Conservation (phyloP, 2,329 filamentous ascomycete species). For the Penicillium polonicum region DNA sequence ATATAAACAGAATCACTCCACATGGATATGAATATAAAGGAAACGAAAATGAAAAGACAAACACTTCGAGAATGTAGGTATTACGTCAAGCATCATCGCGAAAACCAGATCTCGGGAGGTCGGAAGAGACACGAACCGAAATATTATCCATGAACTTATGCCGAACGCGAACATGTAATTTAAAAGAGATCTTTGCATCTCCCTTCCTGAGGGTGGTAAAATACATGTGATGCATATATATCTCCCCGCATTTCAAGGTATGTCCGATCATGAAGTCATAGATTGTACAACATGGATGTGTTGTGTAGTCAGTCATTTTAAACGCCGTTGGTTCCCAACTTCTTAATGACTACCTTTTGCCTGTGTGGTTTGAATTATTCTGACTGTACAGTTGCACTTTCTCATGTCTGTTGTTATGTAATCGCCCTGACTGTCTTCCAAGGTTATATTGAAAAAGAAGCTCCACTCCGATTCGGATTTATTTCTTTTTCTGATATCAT, state of each 20-base stretch:
- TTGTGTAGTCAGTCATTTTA: neutral
- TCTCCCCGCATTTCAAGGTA: neutral
- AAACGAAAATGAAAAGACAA: neutral
- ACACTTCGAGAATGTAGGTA: neutral
- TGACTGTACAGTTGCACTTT: neutral
- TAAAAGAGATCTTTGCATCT: neutral
- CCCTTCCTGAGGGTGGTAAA: fast-evolving
- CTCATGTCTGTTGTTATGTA: neutral
- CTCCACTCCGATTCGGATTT: neutral
- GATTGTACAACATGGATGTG: neutral
- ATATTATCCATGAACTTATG: neutral
- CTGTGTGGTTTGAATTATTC: neutral
- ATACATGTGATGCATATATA: neutral
- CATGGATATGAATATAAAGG: neutral
- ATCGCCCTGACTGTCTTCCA: neutral
- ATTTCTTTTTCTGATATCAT: neutral
- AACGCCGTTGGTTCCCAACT: neutral
- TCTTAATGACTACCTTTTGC: neutral
- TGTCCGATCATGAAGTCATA: conserved; percentile 20
- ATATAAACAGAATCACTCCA: neutral
- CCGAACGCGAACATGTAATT: neutral
- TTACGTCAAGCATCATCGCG: conserved; percentile 22
- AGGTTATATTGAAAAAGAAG: neutral
- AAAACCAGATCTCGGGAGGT: conserved; percentile 8
- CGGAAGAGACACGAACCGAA: conserved; percentile 7